A percentile compares a stretch with the other conserved stretches of the same genome.
Conservation (phyloP, 2,329 filamentous ascomycete genomes). For the Fusarium redolens region DNA sequence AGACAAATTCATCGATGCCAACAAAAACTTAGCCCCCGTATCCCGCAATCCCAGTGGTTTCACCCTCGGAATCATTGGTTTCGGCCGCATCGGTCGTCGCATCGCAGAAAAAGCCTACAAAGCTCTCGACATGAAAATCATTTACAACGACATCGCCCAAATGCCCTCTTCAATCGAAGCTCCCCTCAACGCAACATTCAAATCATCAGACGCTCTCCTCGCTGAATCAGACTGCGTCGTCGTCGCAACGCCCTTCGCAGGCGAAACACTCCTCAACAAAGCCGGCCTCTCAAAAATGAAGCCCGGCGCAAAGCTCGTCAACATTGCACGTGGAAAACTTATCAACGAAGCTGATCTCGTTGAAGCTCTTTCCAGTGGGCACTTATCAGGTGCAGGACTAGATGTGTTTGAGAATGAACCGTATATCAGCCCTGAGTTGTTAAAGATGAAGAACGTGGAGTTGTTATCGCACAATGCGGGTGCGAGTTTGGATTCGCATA, state of each 20-base stretch:
- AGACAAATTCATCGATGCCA: slow-evolving; percentile 42
- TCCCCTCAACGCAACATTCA: slow-evolving; percentile 30
- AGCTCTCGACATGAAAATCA: slow-evolving; percentile 45
- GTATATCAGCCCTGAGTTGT: slow-evolving; percentile 41
- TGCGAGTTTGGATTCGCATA: slow-evolving; percentile 41
- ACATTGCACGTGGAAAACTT: slow-evolving; percentile 78
- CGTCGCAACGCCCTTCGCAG: slow-evolving; percentile 41
- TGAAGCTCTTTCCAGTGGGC: slow-evolving; percentile 69
- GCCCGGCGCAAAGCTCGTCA: slow-evolving; percentile 74
- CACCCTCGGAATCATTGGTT: slow-evolving; percentile 43
- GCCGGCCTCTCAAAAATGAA: slow-evolving; percentile 77
- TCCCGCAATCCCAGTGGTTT: slow-evolving; percentile 41
- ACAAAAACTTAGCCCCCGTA: slow-evolving; percentile 39
- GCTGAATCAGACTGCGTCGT: slow-evolving; percentile 43
- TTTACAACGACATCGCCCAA: slow-evolving; percentile 43
- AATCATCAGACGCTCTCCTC: slow-evolving; percentile 36
- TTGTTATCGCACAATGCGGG: slow-evolving; percentile 43
- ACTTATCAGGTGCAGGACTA: slow-evolving; percentile 71
- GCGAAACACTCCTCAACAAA: slow-evolving; percentile 51
- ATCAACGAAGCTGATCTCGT: slow-evolving; percentile 78
- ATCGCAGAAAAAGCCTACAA: slow-evolving; percentile 45
- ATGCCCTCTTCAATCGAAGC: slow-evolving; percentile 34
- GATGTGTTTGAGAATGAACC: slow-evolving; percentile 81
- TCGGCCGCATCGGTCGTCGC: slow-evolving; percentile 41
- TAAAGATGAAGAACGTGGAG: slow-evolving; percentile 45